phyloP scores from a whole-genome alignment of 306 rosid species.

The Vigna trinervia region DNA sequence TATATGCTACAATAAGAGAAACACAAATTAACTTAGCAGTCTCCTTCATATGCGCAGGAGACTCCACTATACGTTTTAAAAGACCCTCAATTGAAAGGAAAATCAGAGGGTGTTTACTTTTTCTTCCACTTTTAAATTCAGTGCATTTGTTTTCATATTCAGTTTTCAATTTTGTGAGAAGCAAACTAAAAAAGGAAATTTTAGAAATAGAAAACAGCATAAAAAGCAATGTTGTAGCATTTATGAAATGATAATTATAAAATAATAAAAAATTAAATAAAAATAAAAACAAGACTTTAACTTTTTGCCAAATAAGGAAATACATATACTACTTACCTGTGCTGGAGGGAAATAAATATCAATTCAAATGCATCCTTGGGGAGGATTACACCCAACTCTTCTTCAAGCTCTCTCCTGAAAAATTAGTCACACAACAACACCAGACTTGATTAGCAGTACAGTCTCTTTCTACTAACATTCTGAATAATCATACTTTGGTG shows the following conservation, averaged over 20 bases:
- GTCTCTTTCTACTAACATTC: background rate
- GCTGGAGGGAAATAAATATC: constrained; percentile 74
- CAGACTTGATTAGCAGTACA: constrained; percentile 27
- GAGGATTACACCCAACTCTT: constrained; percentile 90
- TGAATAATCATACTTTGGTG: constrained; percentile 4
- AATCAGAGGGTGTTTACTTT: constrained; percentile 16
- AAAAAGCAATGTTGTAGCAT: background rate
- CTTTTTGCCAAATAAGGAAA: constrained; percentile 9
- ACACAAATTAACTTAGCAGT: background rate
- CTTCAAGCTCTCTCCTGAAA: constrained; percentile 92
- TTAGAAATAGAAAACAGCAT: constrained; percentile 13
- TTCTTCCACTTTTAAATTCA: background rate
- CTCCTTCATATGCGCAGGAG: constrained; percentile 30
- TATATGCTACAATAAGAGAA: background rate
- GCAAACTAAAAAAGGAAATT: background rate
- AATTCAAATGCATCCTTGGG: constrained; percentile 90
- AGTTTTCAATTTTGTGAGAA: background rate
- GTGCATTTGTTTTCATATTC: constrained; percentile 32
- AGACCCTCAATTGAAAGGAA: constrained; percentile 26
- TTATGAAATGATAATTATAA: constrained; percentile 1
- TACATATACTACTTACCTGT: constrained; percentile 65
- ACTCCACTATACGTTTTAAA: background rate
- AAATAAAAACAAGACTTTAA: constrained; percentile 2
- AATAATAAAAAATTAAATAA: constrained; percentile 16
- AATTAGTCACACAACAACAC: constrained; percentile 34